Conservation (phyloP, 352 stramenopile species). For the Thraustochytrium striatum region DNA sequence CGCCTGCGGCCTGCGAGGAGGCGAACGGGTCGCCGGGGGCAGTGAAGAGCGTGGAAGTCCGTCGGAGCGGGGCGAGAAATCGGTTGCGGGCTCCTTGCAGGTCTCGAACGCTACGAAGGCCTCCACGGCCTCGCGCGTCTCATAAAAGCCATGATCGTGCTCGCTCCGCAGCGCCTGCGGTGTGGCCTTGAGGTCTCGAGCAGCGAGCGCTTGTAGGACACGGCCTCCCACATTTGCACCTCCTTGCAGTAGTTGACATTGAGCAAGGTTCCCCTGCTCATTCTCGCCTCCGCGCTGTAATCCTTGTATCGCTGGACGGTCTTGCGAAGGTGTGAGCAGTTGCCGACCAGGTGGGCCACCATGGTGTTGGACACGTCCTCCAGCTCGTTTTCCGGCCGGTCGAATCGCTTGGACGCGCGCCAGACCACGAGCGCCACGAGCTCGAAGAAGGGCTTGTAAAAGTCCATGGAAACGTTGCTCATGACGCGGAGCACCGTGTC, state of each 20-base stretch:
- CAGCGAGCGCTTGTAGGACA: slow-evolving; percentile 45
- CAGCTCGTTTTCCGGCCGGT: background rate
- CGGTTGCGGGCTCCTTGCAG: background rate
- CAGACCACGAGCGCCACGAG: background rate
- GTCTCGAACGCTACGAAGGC: background rate
- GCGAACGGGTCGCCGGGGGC: no score
- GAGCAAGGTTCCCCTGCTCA: slow-evolving; percentile 1
- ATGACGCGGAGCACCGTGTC: background rate
- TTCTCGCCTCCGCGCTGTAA: no score
- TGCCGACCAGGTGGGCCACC: background rate
- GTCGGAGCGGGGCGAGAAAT: background rate
- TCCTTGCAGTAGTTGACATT: slow-evolving; percentile 28
- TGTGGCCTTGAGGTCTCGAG: slow-evolving; percentile 23
- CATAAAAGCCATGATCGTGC: no score
- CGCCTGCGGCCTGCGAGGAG: no score
- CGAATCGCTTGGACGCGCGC: background rate
- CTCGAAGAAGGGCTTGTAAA: slow-evolving; percentile 16
- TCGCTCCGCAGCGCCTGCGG: slow-evolving; percentile 17
- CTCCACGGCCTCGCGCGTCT: no score
- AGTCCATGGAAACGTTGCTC: background rate
- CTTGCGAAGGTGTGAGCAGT: background rate
- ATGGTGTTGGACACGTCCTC: background rate
- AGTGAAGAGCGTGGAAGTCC: no score
- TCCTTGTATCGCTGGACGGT: background rate
- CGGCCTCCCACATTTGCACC: slow-evolving; percentile 37